Conservation (phyloP, 169 alveolate genomes). For the Besnoitia besnoiti region DNA sequence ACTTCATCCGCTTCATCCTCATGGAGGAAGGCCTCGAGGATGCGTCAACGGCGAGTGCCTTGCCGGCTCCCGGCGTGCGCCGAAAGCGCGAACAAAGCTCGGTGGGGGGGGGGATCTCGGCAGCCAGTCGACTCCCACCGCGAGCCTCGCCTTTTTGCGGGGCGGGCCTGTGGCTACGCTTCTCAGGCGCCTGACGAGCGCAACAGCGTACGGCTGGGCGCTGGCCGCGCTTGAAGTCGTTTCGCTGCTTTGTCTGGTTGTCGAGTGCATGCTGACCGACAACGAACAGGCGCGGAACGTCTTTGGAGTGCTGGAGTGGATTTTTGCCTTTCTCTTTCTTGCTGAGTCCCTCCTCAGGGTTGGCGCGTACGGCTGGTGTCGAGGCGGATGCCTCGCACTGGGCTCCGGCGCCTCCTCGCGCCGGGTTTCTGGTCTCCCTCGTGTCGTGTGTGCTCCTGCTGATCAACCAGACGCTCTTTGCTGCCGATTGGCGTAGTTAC, state of each 20-base stretch:
- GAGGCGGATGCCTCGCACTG: constrained; percentile 7
- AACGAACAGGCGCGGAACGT: background rate
- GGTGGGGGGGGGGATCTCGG: background rate
- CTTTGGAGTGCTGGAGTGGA: constrained; percentile 34
- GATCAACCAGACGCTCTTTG: background rate
- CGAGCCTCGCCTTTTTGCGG: background rate
- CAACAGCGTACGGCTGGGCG: constrained; percentile 31
- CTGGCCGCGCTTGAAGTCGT: constrained; percentile 57
- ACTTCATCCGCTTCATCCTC: constrained; percentile 6
- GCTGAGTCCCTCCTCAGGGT: background rate
- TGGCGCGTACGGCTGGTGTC: background rate
- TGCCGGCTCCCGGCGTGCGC: background rate
- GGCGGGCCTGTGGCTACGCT: constrained; percentile 5
- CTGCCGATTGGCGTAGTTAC: background rate
- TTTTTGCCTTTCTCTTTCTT: background rate
- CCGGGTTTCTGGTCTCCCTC: background rate
- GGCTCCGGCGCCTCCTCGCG: background rate
- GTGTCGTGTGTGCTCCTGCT: background rate
- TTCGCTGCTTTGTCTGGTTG: constrained; percentile 47
- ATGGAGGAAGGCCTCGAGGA: background rate
- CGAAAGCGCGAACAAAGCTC: background rate
- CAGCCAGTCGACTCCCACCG: background rate
- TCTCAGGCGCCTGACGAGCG: constrained; percentile 13
- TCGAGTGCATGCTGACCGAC: constrained; percentile 48
- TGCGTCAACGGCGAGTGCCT: background rate